A percentile compares a stretch with the other conserved stretches of the same genome.
Evolutionary conservation across 2,329 filamentous ascomycete species (phyloP).

Genomic region (Fusarium acutatum): DNA sequence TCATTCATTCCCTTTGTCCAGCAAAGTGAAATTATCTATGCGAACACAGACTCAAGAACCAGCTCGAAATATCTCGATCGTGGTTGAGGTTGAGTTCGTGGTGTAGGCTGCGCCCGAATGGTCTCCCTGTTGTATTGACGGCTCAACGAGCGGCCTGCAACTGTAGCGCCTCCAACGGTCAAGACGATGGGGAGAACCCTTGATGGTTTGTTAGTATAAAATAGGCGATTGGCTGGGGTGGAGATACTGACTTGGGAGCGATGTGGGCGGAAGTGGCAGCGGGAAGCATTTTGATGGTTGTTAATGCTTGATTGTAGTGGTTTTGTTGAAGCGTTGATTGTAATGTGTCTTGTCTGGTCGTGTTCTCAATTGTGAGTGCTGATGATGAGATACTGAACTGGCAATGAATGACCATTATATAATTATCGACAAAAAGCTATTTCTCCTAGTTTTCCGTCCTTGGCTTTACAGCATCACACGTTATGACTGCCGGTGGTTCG

Average conservation of each 20-base stretch:
- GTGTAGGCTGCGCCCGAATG: neutral
- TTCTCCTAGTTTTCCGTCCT: slow-evolving; percentile 1
- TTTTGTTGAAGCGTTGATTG: neutral
- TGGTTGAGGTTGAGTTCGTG: neutral
- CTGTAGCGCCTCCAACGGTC: slow-evolving; percentile 35
- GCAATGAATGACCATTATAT: slow-evolving; percentile 22
- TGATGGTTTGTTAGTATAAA: neutral
- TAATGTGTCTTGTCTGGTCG: neutral
- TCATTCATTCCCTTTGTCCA: neutral
- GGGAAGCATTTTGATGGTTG: slow-evolving; percentile 30
- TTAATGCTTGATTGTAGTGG: neutral
- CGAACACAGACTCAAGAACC: slow-evolving; percentile 36
- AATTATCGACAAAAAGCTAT: neutral
- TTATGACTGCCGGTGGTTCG: slow-evolving; percentile 36
- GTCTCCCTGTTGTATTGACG: slow-evolving; percentile 23
- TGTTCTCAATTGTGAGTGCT: neutral
- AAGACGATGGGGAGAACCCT: slow-evolving; percentile 36
- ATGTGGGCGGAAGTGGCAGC: slow-evolving; percentile 3
- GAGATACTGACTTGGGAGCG: slow-evolving; percentile 25
- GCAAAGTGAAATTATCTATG: slow-evolving; percentile 11
- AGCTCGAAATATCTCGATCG: slow-evolving; percentile 25
- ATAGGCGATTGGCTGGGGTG: accelerated
- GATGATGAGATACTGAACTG: neutral
- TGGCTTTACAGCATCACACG: slow-evolving; percentile 15
- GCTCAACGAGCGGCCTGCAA: slow-evolving; percentile 25